These are phyloP conservation scores for Petunia secreta DNA, from an alignment of 257 asterid species.

Conservation along the genomic window DNA sequence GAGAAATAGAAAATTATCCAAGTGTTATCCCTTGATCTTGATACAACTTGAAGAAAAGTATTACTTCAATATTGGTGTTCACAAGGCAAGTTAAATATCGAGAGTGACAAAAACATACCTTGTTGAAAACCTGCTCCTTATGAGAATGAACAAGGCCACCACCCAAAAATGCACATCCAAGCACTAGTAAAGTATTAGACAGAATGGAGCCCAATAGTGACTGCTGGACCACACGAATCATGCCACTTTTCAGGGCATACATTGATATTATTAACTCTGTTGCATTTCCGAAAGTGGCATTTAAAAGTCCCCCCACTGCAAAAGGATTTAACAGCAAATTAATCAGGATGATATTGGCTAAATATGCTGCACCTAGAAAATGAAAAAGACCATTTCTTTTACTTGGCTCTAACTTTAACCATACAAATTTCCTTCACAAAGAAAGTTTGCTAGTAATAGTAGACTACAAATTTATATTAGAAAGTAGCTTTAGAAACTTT, in stretches of 20 bases:
- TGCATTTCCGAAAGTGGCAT: constrained; percentile 89
- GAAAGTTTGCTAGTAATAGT: too few species aligned
- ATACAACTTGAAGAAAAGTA: not conserved
- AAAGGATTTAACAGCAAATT: constrained; percentile 8
- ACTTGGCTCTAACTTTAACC: not conserved
- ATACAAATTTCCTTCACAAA: not conserved
- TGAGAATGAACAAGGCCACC: constrained; percentile 69
- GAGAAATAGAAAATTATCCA: constrained; percentile 9
- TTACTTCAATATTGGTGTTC: not conserved
- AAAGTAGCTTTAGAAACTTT: too few species aligned
- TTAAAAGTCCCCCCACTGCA: constrained; percentile 83
- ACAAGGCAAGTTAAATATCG: not conserved
- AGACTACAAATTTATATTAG: too few species aligned
- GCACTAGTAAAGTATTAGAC: constrained; percentile 78
- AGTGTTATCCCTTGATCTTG: not conserved
- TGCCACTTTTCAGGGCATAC: constrained; percentile 63
- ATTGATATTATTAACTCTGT: constrained; percentile 81
- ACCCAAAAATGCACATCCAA: constrained; percentile 81
- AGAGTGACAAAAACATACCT: constrained; percentile 31
- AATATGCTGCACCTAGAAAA: not conserved
- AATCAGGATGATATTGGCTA: not conserved
- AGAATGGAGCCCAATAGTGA: constrained; percentile 80
- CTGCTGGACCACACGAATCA: constrained; percentile 82
- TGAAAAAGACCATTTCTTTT: not conserved
- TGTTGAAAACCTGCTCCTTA: constrained; percentile 58